phyloP scores from a whole-genome alignment of 257 asterid species.

The Echites panduratus region DNA sequence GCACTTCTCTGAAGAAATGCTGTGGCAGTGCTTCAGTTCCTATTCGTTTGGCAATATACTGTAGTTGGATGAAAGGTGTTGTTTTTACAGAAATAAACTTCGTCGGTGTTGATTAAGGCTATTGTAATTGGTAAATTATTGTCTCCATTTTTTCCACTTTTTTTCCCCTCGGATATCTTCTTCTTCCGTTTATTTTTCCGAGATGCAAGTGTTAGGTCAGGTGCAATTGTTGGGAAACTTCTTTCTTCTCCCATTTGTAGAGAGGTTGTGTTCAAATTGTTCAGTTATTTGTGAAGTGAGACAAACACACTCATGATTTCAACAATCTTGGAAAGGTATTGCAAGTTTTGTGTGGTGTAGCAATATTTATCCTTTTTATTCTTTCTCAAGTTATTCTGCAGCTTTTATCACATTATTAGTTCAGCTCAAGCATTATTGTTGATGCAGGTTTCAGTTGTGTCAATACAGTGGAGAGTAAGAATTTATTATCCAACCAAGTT shows the following conservation, averaged over 20 bases:
- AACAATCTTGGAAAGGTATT: conserved; percentile 6
- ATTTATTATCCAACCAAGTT: too few species aligned
- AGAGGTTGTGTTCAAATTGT: conserved; percentile 12
- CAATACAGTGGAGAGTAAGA: too few species aligned
- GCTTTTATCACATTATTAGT: too few species aligned
- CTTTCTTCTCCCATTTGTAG: conserved; percentile 12
- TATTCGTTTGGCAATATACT: conserved; percentile 15
- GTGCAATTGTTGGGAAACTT: conserved; percentile 8
- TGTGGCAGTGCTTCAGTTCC: conserved; percentile 17
- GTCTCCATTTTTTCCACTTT: conserved; percentile 20
- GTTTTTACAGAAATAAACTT: conserved; percentile 33
- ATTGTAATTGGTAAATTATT: conserved; percentile 25
- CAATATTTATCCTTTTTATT: conserved; percentile 8
- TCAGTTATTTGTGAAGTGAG: conserved; percentile 17
- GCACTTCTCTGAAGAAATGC: conserved; percentile 26
- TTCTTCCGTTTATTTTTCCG: background rate
- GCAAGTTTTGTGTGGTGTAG: conserved; percentile 7
- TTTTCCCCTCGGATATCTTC: background rate
- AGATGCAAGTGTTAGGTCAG: background rate
- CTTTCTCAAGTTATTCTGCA: too few species aligned
- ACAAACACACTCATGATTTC: conserved; percentile 8
- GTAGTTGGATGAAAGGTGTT: conserved; percentile 21
- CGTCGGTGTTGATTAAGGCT: conserved; percentile 15
- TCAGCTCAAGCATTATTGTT: too few species aligned
- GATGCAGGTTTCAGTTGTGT: too few species aligned